phyloP scores from a whole-genome alignment of 345 rosid species.

The Cardamine chenopodiifolia region DNA sequence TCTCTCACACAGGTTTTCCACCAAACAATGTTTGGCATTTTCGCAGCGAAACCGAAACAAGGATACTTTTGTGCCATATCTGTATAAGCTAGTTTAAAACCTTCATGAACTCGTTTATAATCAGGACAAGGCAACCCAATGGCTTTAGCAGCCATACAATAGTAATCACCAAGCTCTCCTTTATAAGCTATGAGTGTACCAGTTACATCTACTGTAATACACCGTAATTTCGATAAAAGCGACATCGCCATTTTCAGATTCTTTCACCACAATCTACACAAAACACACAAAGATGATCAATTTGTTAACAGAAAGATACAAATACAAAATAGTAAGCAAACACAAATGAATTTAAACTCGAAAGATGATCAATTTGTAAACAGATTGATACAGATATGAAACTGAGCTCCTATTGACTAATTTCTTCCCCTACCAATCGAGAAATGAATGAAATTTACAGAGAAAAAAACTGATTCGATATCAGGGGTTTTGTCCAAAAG shows the following conservation, averaged over 20 bases:
- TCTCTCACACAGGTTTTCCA: slow-evolving; percentile 90
- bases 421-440: not conserved
- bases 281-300: slow-evolving; percentile 7
- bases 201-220: slow-evolving; percentile 94
- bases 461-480: not conserved
- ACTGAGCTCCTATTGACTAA: not conserved
- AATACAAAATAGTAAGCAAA: not conserved
- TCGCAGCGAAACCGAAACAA: slow-evolving; percentile 81
- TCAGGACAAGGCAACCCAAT: slow-evolving; percentile 93
- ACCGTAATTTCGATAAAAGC: slow-evolving; percentile 66
- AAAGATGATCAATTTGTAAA: not conserved
- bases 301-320: not conserved
- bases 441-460: slow-evolving; percentile 12
- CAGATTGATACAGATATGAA: not conserved
- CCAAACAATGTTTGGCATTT: slow-evolving; percentile 90
- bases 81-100: slow-evolving; percentile 85
- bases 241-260: slow-evolving; percentile 49
- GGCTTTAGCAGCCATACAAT: slow-evolving; percentile 99
- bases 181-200: slow-evolving; percentile 96
- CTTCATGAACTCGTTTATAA: slow-evolving; percentile 85
- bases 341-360: not conserved
- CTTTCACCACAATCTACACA: slow-evolving; percentile 22
- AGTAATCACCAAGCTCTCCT: slow-evolving; percentile 99
- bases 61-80: slow-evolving; percentile 90
- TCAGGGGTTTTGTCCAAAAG: slow-evolving; percentile 5